phyloP scores from a whole-genome alignment of 106 monocot species.

The Acanthochlamys bracteata region DNA sequence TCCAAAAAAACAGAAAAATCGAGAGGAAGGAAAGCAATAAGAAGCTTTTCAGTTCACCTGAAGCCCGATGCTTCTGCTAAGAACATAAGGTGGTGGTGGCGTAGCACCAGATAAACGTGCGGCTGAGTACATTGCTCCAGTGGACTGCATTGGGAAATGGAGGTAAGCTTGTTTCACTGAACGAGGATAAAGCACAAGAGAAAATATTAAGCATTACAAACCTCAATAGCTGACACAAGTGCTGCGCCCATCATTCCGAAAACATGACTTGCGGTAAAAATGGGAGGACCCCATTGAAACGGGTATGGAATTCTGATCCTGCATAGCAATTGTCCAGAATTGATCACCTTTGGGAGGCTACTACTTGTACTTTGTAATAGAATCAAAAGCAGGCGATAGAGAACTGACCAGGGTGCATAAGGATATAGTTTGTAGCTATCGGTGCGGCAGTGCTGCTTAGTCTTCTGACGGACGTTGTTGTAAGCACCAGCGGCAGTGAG shows the following conservation, averaged over 20 bases:
- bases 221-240: conserved; percentile 78
- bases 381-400: neutral
- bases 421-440: conserved; percentile 71
- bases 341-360: no score
- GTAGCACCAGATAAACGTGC: conserved; percentile 80
- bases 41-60: conserved; percentile 56
- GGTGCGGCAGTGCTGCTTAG: conserved; percentile 71
- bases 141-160: conserved; percentile 37
- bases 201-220: conserved; percentile 5
- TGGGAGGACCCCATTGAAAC: conserved; percentile 91
- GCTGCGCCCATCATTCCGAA: conserved; percentile 92
- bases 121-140: conserved; percentile 62
- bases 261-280: conserved; percentile 67
- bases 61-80: conserved; percentile 73
- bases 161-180: no score
- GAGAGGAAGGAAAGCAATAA: neutral
- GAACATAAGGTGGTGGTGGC: conserved; percentile 65
- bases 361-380: no score
- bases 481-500: conserved; percentile 82
- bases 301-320: conserved; percentile 87
- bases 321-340: neutral
- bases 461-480: conserved; percentile 43
- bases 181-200: no score
- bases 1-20: neutral
- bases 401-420: conserved; percentile 62